Base-by-base conservation (phyloP, 2,329 filamentous ascomycete species). In the Fusarium cicatricum region DNA sequence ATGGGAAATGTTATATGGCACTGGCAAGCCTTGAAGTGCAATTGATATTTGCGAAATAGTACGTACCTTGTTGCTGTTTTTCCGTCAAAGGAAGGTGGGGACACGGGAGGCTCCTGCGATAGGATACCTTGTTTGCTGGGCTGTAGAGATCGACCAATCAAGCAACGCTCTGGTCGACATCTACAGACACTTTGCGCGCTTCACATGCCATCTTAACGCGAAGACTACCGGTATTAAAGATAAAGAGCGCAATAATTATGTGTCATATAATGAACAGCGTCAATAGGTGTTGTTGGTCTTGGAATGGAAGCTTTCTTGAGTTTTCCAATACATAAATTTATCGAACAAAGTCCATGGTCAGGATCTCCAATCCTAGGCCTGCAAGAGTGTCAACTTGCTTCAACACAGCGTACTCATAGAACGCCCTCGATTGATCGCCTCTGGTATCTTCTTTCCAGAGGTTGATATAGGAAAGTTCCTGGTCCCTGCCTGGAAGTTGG, bases 361-460 rank as follows among this genome's bases (percentile, higher is more conserved):
- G 67, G 12, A 82, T 66, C 14, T 75, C 75, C 14, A 77, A 66
- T 2, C 81, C 82, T 28, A 85, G 69, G 2, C 67, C 69, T 3
- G 82, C 78, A 49, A 86, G 65, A n/a, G 71, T 69, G 45, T 76
- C 74, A 15, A 86, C 67, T 28, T 81, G 80, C 50, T 77, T 71
- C 17, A 82, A 68, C 10, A 86, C 78, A n/a, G 75, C 77, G 49
- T 74, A 76, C 28, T 79, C 74, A 62, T 84, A 84, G 59, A 85
- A 85, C 1, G 71, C 66, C n/a, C 66, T 71, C 2, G 75, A 78
- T 28, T 74, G 72, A 1, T 75, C 70, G 26, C 71, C 71, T 3
- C 72, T 70, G 0, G 77, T 80, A 28, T 80, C 70, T 26, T 69
- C 68, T 19, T 66, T 71, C 79, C 83, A 85, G 5, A 72, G 68